Base-by-base conservation (phyloP, 306 rosid genomes). In the Cicer chorassanicum region DNA sequence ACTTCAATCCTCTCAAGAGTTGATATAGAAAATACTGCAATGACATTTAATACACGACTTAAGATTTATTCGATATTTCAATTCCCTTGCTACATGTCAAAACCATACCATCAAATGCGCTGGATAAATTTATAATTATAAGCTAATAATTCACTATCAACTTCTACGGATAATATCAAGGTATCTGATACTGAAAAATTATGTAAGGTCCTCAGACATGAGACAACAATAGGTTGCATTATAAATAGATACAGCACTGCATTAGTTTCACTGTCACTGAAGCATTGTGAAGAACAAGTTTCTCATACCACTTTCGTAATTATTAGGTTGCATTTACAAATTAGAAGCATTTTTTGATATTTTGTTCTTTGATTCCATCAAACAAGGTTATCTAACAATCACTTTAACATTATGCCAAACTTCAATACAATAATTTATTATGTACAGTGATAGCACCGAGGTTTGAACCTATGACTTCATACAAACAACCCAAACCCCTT, bases 11-110 rank as follows among this genome's bases (percentile, higher is more conserved):
- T 78, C 86, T 65, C 80, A 82, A 45, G 64, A 82, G 86, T 63
- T 82, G 86, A 61, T 82, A 78, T 44, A 82, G 75, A 56, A 82
- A 82, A 75, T 82, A 82, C 86, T 82, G 80, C 82, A 72, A 68
- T 73, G 65, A 61, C 42, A 73, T 49, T 34, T 16, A 71, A 77
- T 49, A 67, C 1, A 11, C 12, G 40, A 13, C 50, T 76, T 77
- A 56, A 48, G 81, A 67, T 82, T 63, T 62, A 29, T 15, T 68
- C 45, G 11, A 63, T 29, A 29, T 16, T 10, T 63, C 19, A 70
- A 70, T 14, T 53, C 54, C 61, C 55, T 56, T 15, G 53, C 9
- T 63, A 16, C 36, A 72, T 38, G 34, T 48, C 15, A 39, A 62
- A 63, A 44, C 69, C 57, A 19, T 9, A 43, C 0, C 16, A 18